Conservation (phyloP, 129 eudicot genomes). For the Smallanthus sonchifolius region DNA sequence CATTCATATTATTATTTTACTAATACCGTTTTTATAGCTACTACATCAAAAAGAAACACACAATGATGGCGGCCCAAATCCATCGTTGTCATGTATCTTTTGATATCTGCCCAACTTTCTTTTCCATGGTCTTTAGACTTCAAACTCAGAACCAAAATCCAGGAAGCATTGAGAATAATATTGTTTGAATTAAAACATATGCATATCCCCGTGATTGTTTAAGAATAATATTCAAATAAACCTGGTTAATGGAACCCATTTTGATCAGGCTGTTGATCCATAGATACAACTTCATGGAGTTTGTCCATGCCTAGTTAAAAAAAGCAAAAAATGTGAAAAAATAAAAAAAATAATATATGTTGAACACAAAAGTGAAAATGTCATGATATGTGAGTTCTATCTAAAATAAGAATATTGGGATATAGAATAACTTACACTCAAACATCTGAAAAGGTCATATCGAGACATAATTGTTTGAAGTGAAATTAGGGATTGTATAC, state of each 20-base stretch:
- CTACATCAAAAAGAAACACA: no score
- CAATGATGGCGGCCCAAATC: no score
- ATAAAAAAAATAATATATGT: no score
- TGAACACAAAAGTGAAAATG: no score
- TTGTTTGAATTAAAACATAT: background rate
- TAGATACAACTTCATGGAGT: slow-evolving; percentile 88
- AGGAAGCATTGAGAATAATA: slow-evolving; percentile 92
- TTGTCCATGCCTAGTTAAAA: slow-evolving; percentile 83
- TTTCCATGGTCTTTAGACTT: slow-evolving; percentile 94
- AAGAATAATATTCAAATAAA: slow-evolving; percentile 24
- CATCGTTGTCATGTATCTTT: slow-evolving; percentile 99
- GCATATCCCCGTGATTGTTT: background rate
- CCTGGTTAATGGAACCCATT: slow-evolving; percentile 98
- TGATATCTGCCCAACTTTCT: slow-evolving; percentile 93
- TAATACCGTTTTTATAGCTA: no score
- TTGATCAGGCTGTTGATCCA: slow-evolving; percentile 90
- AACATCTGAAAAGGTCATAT: no score
- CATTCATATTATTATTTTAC: no score
- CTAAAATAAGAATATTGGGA: no score
- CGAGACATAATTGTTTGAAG: no score
- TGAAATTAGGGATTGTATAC: no score
- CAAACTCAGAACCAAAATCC: slow-evolving; percentile 88
- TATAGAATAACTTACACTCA: no score
- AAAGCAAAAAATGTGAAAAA: background rate
- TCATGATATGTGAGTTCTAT: no score